Percentiles rank a stretch among this genome's conserved stretches.
These are phyloP conservation scores for Bretziella fagacearum DNA, from an alignment of 2,329 filamentous ascomycete species.

Conservation along the genomic window DNA sequence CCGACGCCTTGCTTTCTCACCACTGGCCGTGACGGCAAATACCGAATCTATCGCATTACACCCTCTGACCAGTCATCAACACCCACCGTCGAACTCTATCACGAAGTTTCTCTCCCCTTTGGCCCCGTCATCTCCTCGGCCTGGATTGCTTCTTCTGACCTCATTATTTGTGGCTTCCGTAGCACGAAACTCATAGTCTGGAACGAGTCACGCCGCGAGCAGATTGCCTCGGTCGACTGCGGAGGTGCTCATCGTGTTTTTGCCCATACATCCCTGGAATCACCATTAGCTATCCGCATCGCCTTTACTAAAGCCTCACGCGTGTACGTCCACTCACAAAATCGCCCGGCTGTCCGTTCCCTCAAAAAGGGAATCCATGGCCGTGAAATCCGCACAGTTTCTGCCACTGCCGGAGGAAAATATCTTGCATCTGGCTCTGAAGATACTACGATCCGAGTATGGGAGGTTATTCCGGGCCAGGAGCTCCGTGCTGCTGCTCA, in stretches of 20 bases:
- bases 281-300: slow-evolving; percentile 29
- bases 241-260: slow-evolving; percentile 73
- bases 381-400: slow-evolving; percentile 53
- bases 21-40: slow-evolving; percentile 61
- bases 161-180: slow-evolving; percentile 67
- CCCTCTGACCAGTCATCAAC: slow-evolving; percentile 14
- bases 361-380: slow-evolving; percentile 55
- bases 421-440: slow-evolving; percentile 52
- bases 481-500: slow-evolving; percentile 26
- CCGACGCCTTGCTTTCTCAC: slow-evolving; percentile 39
- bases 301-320: slow-evolving; percentile 57
- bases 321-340: slow-evolving; percentile 31
- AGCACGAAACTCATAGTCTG: slow-evolving; percentile 66
- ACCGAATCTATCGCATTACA: slow-evolving; percentile 42
- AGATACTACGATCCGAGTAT: slow-evolving; percentile 61
- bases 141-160: slow-evolving; percentile 38
- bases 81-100: slow-evolving; percentile 29
- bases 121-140: slow-evolving; percentile 62
- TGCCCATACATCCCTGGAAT: slow-evolving; percentile 25
- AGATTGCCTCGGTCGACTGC: slow-evolving; percentile 58
- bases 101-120: slow-evolving; percentile 53
- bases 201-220: slow-evolving; percentile 54
- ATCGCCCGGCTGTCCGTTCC: slow-evolving; percentile 15
- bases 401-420: slow-evolving; percentile 1
- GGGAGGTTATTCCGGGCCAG: slow-evolving; percentile 26